These are phyloP conservation scores for Auricularia sp. DNA, from an alignment of 768 basidiomycete species.

Conservation along the genomic window DNA sequence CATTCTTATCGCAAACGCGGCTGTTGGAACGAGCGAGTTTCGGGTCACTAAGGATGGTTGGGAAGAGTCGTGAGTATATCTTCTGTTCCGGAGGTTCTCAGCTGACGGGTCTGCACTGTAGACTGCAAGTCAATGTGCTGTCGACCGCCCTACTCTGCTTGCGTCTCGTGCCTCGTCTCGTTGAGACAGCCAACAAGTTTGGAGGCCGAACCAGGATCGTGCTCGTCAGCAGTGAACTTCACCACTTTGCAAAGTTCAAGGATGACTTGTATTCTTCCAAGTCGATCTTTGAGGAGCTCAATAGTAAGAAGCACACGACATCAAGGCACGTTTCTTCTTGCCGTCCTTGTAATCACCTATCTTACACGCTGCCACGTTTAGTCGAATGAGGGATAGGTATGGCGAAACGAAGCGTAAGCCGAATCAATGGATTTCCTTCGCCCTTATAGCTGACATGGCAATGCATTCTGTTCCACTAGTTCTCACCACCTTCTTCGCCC, in stretches of 20 bases:
- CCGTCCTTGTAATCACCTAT: too few species aligned
- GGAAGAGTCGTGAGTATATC: conserved; percentile 5
- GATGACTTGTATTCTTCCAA: neutral
- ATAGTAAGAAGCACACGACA: neutral
- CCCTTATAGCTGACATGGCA: too few species aligned
- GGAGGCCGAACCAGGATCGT: conserved; percentile 3
- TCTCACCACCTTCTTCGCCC: conserved; percentile 7
- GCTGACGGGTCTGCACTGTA: neutral
- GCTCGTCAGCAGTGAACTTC: conserved; percentile 5
- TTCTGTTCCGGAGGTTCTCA: neutral
- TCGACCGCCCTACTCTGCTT: conserved; percentile 5
- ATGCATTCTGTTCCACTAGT: conserved; percentile 1
- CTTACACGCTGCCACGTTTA: too few species aligned
- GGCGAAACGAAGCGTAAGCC: neutral
- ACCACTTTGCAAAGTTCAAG: neutral
- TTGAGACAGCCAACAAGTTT: conserved; percentile 1
- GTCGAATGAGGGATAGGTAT: too few species aligned
- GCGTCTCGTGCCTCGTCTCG: conserved; percentile 3
- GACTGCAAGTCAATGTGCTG: conserved; percentile 9
- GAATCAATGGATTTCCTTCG: neutral
- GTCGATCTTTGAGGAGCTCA: conserved; percentile 4
- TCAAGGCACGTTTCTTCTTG: too few species aligned
- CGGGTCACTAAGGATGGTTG: conserved; percentile 6
- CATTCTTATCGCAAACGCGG: conserved; percentile 8
- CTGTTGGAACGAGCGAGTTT: neutral